Evolutionary conservation across 345 rosid genomes (phyloP).

Genomic region (Populus deltoides): DNA sequence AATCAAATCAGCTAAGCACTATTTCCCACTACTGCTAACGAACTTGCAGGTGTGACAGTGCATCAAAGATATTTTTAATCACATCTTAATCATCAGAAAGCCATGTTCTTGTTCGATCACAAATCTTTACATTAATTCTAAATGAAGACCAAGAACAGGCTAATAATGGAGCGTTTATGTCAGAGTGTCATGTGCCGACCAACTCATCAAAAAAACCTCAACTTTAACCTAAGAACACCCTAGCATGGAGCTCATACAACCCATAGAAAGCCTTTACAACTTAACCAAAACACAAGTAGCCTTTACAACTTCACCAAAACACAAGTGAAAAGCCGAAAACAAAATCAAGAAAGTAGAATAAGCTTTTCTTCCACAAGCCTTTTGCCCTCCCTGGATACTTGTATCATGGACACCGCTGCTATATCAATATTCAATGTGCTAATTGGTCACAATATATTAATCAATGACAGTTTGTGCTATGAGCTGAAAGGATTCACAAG

Average conservation of each 20-base stretch:
- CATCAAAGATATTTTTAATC: not conserved
- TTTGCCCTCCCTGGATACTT: no score
- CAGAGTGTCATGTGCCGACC: constrained; percentile 14
- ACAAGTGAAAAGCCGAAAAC: not conserved
- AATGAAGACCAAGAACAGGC: not conserved
- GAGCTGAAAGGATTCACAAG: constrained; percentile 15
- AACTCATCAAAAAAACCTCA: not conserved
- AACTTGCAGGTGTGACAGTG: not conserved
- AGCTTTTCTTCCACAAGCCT: not conserved
- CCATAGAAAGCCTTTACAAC: not conserved
- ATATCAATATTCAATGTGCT: not conserved
- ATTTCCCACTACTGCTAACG: no score
- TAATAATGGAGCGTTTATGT: not conserved
- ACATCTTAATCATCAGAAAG: no score
- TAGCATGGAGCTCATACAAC: constrained; percentile 11
- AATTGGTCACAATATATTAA: not conserved
- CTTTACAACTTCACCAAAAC: not conserved
- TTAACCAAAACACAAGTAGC: not conserved
- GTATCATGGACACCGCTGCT: not conserved
- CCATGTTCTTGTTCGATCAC: not conserved
- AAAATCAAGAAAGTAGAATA: not conserved
- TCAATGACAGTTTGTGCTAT: constrained; percentile 11
- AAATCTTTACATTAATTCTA: not conserved
- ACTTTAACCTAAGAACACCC: not conserved
- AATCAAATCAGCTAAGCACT: no score